These are phyloP conservation scores for Penicillium macrosclerotiorum DNA, from an alignment of 495 filamentous ascomycete genomes.

Conservation along the genomic window DNA sequence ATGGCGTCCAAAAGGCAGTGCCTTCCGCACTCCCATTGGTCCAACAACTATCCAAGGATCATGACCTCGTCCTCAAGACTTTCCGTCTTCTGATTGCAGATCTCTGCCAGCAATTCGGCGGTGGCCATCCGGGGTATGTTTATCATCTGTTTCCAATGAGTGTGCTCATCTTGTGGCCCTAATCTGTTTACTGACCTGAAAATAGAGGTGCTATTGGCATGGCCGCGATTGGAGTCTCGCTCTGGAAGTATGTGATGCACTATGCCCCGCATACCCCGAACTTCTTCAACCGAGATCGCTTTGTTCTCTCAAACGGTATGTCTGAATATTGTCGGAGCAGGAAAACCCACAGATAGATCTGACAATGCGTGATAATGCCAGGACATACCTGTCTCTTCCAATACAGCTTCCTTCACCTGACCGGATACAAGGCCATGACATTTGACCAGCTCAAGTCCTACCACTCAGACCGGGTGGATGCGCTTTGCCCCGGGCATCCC, in stretches of 20 bases:
- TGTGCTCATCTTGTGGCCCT: not conserved
- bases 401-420: slow-evolving; percentile 57
- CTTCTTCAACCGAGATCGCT: slow-evolving; percentile 88
- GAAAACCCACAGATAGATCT: too few species aligned
- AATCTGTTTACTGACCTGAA: slow-evolving; percentile 7
- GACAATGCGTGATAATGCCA: not conserved
- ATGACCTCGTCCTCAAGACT: slow-evolving; percentile 47
- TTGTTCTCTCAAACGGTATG: slow-evolving; percentile 67
- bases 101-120: slow-evolving; percentile 57
- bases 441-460: slow-evolving; percentile 61
- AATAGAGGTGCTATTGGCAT: slow-evolving; percentile 75
- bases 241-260: slow-evolving; percentile 88
- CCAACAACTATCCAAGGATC: slow-evolving; percentile 30
- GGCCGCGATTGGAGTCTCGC: slow-evolving; percentile 84
- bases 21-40: slow-evolving; percentile 21
- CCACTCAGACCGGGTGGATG: slow-evolving; percentile 50
- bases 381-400: slow-evolving; percentile 62
- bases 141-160: not conserved
- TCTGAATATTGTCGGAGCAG: too few species aligned
- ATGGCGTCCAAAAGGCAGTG: slow-evolving; percentile 16
- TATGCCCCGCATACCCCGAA: slow-evolving; percentile 92
- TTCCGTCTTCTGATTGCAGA: slow-evolving; percentile 58
- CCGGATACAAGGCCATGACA: slow-evolving; percentile 58
- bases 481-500: slow-evolving; percentile 57
- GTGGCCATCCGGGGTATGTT: slow-evolving; percentile 55